A percentile compares a stretch with the other conserved stretches of the same genome.
Evolutionary conservation across 1,284 basidiomycete genomes (phyloP).

Genomic region (Cryptococcus sp.): DNA sequence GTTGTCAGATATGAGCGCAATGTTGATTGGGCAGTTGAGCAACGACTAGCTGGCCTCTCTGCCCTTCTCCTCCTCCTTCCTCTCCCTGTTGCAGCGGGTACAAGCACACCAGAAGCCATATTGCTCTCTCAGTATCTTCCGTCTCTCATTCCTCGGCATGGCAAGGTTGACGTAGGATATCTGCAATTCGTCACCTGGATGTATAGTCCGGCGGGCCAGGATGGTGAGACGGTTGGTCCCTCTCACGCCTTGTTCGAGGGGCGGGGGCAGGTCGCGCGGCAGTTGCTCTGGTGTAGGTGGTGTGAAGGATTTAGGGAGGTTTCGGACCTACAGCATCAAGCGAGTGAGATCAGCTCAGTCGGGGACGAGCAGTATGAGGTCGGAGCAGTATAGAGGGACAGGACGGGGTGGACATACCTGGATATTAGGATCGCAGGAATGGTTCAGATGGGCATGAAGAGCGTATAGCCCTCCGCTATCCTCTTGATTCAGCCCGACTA

Average conservation of each 20-base stretch:
- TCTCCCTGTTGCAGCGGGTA: slow-evolving; percentile 61
- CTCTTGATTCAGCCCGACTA: slow-evolving; percentile 83
- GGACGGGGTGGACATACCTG: slow-evolving; percentile 55
- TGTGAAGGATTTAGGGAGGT: slow-evolving; percentile 38
- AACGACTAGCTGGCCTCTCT: neutral
- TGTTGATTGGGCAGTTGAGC: too few species aligned
- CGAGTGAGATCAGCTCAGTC: too few species aligned
- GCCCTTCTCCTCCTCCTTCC: slow-evolving; percentile 49
- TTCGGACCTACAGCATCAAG: slow-evolving; percentile 34
- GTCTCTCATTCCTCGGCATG: slow-evolving; percentile 59
- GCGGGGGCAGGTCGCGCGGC: slow-evolving; percentile 58
- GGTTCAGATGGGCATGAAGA: slow-evolving; percentile 84
- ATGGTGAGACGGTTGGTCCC: slow-evolving; percentile 55
- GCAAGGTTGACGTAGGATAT: slow-evolving; percentile 75
- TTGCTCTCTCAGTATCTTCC: slow-evolving; percentile 64
- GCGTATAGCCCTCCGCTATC: slow-evolving; percentile 82
- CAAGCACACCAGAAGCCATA: slow-evolving; percentile 76
- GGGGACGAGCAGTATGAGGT: neutral
- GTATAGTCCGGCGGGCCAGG: slow-evolving; percentile 66
- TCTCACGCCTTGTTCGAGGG: slow-evolving; percentile 46
- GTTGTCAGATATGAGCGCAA: neutral
- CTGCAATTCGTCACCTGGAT: slow-evolving; percentile 68
- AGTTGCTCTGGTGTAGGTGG: slow-evolving; percentile 69
- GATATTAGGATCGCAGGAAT: slow-evolving; percentile 74
- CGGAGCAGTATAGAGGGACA: neutral